A percentile compares a stretch with the other conserved stretches of the same genome.
phyloP scores from a whole-genome alignment of 495 filamentous ascomycete species.

The Xylaria scruposa region DNA sequence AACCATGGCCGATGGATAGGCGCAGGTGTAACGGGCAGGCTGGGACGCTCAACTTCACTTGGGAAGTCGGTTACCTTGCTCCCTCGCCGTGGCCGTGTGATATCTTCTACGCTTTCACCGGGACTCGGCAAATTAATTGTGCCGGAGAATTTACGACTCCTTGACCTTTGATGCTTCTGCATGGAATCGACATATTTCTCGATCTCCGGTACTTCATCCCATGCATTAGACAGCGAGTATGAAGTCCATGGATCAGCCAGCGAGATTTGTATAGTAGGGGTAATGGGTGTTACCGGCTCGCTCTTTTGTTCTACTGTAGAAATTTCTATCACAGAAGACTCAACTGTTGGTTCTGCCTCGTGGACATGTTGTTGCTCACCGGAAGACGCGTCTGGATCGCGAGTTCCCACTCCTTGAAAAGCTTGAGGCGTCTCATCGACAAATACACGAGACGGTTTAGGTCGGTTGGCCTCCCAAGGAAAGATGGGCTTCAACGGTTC shows the following conservation, averaged over 20 bases:
- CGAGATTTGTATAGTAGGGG: slow-evolving; percentile 51
- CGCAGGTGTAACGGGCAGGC: slow-evolving; percentile 88
- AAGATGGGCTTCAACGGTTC: slow-evolving; percentile 73
- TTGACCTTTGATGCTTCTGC: slow-evolving; percentile 66
- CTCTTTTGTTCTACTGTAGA: slow-evolving; percentile 46
- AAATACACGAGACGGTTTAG: slow-evolving; percentile 77
- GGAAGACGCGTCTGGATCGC: slow-evolving; percentile 18
- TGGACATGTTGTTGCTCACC: slow-evolving; percentile 33
- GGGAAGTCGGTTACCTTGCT: slow-evolving; percentile 86
- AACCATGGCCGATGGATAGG: slow-evolving; percentile 62
- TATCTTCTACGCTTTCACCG: slow-evolving; percentile 33
- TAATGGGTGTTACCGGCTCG: slow-evolving; percentile 55
- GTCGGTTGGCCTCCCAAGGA: slow-evolving; percentile 78
- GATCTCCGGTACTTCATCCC: slow-evolving; percentile 87
- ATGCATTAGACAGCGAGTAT: slow-evolving; percentile 73
- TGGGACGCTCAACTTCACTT: slow-evolving; percentile 79
- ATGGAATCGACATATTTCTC: slow-evolving; percentile 77
- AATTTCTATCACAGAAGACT: slow-evolving; percentile 45
- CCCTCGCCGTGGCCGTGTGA: slow-evolving; percentile 53
- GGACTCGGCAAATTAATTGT: slow-evolving; percentile 15
- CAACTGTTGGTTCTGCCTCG: slow-evolving; percentile 35
- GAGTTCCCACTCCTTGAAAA: slow-evolving; percentile 24
- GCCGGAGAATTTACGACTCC: slow-evolving; percentile 46
- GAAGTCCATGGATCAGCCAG: slow-evolving; percentile 68
- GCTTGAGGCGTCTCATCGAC: slow-evolving; percentile 44